phyloP scores from a whole-genome alignment of 1,284 basidiomycete genomes.

The Ustilago hordei region DNA sequence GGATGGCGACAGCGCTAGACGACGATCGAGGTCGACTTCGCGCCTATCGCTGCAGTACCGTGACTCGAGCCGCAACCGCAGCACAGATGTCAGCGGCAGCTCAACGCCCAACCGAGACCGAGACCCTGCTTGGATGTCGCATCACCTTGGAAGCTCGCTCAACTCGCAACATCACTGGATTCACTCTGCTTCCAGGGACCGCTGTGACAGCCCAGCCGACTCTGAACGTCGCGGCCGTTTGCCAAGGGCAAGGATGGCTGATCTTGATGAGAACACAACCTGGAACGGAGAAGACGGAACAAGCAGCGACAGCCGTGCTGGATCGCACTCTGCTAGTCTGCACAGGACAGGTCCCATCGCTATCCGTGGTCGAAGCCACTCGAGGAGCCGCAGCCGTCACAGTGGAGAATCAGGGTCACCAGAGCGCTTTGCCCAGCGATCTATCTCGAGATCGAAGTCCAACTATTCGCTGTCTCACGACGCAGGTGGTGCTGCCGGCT shows the following conservation, averaged over 20 bases:
- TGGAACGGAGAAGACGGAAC: constrained; percentile 43
- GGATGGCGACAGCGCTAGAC: constrained; percentile 16
- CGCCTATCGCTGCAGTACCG: constrained; percentile 36
- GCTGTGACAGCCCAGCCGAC: constrained; percentile 48
- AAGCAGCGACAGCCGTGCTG: constrained; percentile 28
- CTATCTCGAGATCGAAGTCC: constrained; percentile 32
- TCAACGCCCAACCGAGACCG: constrained; percentile 47
- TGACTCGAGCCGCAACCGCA: constrained; percentile 43
- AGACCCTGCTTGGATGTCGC: constrained; percentile 31
- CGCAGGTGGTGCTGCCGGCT: constrained; percentile 5
- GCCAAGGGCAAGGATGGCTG: constrained; percentile 43
- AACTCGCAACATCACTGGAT: constrained; percentile 28
- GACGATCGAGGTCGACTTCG: constrained; percentile 43
- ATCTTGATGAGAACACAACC: constrained; percentile 51
- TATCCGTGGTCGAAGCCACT: constrained; percentile 43
- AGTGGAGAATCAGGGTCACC: constrained; percentile 39
- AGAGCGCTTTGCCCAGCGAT: constrained; percentile 30
- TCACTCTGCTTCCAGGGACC: constrained; percentile 19
- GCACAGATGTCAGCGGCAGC: constrained; percentile 38
- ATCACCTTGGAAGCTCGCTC: constrained; percentile 26
- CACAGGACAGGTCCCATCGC: constrained; percentile 31
- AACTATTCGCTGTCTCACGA: constrained; percentile 34
- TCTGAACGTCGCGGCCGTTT: constrained; percentile 47
- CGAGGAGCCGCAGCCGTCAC: constrained; percentile 52
- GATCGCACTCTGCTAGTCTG: constrained; percentile 7